Evolutionary conservation across 768 basidiomycete species (phyloP).

Genomic region (Tulasnella sp.): DNA sequence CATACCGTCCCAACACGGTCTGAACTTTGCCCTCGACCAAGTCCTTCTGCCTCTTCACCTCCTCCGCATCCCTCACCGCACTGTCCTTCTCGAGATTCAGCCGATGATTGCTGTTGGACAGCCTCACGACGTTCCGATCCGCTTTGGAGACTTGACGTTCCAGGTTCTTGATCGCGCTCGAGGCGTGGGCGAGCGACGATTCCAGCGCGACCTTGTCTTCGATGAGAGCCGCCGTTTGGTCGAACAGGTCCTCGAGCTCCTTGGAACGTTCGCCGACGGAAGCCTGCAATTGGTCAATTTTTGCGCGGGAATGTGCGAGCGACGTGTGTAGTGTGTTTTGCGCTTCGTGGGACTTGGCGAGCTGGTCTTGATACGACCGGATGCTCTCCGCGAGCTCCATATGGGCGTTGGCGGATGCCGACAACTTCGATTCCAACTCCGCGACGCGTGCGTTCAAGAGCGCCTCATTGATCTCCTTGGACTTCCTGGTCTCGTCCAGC

Average conservation of each 20-base stretch:
- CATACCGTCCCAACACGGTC: background rate
- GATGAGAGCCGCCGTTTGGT: background rate
- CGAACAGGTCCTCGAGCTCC: background rate
- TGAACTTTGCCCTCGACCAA: background rate
- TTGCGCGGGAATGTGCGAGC: background rate
- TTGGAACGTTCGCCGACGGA: background rate
- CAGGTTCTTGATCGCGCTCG: background rate
- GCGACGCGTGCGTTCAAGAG: background rate
- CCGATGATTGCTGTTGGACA: background rate
- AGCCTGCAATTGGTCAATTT: background rate
- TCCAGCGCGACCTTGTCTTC: background rate
- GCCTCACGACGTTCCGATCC: background rate
- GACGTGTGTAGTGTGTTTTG: background rate
- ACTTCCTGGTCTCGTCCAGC: background rate
- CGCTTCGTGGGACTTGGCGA: background rate
- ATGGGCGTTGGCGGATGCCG: background rate
- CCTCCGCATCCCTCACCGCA: background rate
- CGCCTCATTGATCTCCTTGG: background rate
- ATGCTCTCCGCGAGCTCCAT: background rate
- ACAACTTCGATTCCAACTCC: background rate
- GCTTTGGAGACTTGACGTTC: background rate
- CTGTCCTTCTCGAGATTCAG: background rate
- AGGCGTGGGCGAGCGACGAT: background rate
- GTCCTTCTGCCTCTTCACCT: constrained; percentile 3
- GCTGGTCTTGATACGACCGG: background rate